Conservation (phyloP, 225 moss, liverwort and hornwort species). For the Physcomitrium patens region DNA sequence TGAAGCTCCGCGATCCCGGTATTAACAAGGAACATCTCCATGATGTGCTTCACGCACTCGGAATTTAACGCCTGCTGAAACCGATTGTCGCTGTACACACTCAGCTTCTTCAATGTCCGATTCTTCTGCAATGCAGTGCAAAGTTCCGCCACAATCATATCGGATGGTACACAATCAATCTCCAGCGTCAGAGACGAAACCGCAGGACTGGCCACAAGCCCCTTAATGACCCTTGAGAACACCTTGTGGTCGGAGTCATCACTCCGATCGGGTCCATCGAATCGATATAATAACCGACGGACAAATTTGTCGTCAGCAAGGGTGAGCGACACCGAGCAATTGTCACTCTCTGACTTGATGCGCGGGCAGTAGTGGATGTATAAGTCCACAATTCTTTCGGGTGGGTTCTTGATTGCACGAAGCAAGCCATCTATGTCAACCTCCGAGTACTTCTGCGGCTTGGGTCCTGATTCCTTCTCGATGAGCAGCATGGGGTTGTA, state of each 20-base stretch:
- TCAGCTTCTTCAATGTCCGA: conserved; percentile 49
- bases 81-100: conserved; percentile 67
- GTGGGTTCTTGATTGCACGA: conserved; percentile 51
- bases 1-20: conserved; percentile 55
- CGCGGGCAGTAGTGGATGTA: conserved; percentile 68
- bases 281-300: conserved; percentile 49
- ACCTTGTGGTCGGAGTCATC: conserved; percentile 37
- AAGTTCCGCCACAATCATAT: conserved; percentile 60
- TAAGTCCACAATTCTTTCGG: conserved; percentile 55
- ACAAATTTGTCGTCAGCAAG: conserved; percentile 58
- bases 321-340: conserved; percentile 65
- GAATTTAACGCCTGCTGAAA: conserved; percentile 63
- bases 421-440: conserved; percentile 60
- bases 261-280: conserved; percentile 39
- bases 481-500: conserved; percentile 54
- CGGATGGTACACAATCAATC: conserved; percentile 68
- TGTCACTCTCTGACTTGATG: conserved; percentile 63
- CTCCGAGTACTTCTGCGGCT: conserved; percentile 67
- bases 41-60: conserved; percentile 66
- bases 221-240: conserved; percentile 52
- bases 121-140: conserved; percentile 59
- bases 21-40: conserved; percentile 65
- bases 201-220: conserved; percentile 42
- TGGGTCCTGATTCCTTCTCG: conserved; percentile 48
- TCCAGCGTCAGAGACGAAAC: conserved; percentile 58